These are phyloP conservation scores for Penicillium cataractarum DNA, from an alignment of 495 filamentous ascomycete species.

Conservation along the genomic window DNA sequence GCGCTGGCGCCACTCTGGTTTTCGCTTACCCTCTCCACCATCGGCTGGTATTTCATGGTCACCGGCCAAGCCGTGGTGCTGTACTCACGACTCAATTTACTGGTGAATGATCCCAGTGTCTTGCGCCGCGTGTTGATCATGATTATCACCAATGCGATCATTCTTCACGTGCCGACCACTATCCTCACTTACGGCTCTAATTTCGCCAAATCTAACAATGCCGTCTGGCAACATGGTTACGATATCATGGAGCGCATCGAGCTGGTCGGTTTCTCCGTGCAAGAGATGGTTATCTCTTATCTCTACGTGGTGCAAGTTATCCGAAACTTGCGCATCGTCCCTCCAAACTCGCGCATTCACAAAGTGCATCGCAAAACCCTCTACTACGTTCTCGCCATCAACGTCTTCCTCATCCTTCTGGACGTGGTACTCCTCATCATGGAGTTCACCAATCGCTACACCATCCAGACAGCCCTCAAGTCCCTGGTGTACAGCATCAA, in stretches of 20 bases:
- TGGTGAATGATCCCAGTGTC: conserved; percentile 34
- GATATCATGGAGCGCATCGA: conserved; percentile 50
- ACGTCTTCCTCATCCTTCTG: conserved; percentile 41
- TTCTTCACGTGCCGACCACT: conserved; percentile 45
- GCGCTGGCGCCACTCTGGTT: conserved; percentile 27
- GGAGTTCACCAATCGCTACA: conserved; percentile 17
- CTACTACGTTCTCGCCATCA: conserved; percentile 45
- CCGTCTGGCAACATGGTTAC: conserved; percentile 29
- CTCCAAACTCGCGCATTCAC: conserved; percentile 21
- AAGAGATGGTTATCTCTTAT: conserved; percentile 54
- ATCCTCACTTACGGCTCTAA: conserved; percentile 43
- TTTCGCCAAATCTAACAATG: conserved; percentile 7
- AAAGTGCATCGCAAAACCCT: conserved; percentile 35
- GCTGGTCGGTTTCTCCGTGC: conserved; percentile 48
- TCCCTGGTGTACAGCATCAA: conserved; percentile 25
- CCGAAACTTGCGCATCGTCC: conserved; percentile 33
- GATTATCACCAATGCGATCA: conserved; percentile 42
- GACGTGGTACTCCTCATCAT: conserved; percentile 27
- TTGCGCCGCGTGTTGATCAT: conserved; percentile 35
- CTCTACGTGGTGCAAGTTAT: conserved; percentile 51
- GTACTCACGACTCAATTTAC: conserved; percentile 42
- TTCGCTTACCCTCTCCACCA: conserved; percentile 38
- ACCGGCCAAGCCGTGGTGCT: conserved; percentile 44
- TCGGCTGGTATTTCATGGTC: conserved; percentile 49
- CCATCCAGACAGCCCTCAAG: conserved; percentile 19